Percentiles rank a stretch among this genome's conserved stretches.
Evolutionary conservation across 2,329 filamentous ascomycete genomes (phyloP).

Genomic region (Aspergillus awamori): DNA sequence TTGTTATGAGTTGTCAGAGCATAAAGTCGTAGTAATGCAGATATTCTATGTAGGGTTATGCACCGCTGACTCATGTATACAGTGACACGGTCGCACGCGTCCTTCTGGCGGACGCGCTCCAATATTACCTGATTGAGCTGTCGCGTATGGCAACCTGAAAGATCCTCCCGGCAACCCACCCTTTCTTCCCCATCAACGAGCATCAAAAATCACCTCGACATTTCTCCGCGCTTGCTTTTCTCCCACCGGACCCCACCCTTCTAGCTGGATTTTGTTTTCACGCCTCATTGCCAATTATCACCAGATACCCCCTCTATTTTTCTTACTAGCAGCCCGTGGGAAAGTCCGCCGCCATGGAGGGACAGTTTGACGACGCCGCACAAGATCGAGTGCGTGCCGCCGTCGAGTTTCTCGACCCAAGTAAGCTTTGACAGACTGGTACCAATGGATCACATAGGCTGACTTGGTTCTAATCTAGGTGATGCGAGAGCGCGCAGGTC

Average conservation of each 20-base stretch:
- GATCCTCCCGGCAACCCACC: conserved; percentile 27
- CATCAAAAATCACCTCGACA: conserved; percentile 18
- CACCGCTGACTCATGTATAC: conserved; percentile 24
- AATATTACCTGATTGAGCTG: conserved; percentile 40
- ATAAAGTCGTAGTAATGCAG: too few relatives aligned
- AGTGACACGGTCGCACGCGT: conserved; percentile 18
- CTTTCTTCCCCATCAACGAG: conserved; percentile 16
- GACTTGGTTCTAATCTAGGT: conserved; percentile 39
- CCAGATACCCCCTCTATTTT: background rate
- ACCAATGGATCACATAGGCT: background rate
- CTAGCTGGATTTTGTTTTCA: background rate
- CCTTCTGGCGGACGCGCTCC: conserved; percentile 28
- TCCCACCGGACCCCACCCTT: conserved; percentile 16
- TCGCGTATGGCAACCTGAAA: conserved; percentile 26
- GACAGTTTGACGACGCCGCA: conserved; percentile 77
- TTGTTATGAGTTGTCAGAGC: too few relatives aligned
- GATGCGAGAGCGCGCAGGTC: conserved; percentile 61
- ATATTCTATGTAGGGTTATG: too few relatives aligned
- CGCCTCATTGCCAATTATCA: conserved; percentile 11
- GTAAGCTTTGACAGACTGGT: conserved; percentile 55
- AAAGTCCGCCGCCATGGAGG: conserved; percentile 62
- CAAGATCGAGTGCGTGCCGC: conserved; percentile 82
- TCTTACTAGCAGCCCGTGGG: conserved; percentile 14
- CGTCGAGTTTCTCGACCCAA: conserved; percentile 91
- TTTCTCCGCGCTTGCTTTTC: conserved; percentile 7